Base-by-base conservation (phyloP, 768 basidiomycete genomes). In the Epithele typhae region DNA sequence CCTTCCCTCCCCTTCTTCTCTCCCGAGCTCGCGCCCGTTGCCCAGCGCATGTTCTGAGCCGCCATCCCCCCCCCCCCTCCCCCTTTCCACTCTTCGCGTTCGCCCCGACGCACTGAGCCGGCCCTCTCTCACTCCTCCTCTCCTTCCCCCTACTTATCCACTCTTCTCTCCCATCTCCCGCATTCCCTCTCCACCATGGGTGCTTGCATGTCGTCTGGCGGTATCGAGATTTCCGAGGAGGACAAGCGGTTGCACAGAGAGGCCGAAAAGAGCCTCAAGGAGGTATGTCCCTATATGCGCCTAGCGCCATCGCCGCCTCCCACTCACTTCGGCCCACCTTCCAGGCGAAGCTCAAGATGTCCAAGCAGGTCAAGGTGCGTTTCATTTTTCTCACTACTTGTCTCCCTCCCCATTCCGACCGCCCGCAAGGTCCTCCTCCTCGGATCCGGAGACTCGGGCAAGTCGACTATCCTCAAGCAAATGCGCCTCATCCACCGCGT, bases 381-480 rank as follows among this genome's bases (percentile, higher is more conserved):
- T 32, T 37, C 8, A 15, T 50, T 4, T 24, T 22, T 15, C 25
- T 41, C 6, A 46, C 18, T 45, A 90, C 71, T 92, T 37, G 71
- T 92, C 19, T 72, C 92, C 24, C 89, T 41, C 23, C 38, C 45
- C 17, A 30, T 43, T 36, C 43, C 40, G 27, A 41, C 27, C n/a
- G n/a, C 6, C 21, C 19, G 3, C 22, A 37, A 93, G 86, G 84
- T 96, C 14, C 73, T 97, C 40, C 74, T 97, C 21, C 75, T 97
- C 32, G 93, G 93, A 35, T 93, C 93, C 35, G 93, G 93, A 23
- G 93, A 95, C 62, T 89, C 86, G 25, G 93, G 93, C 19, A 97
- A 96, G 67, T 90, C 87, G 5, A 96, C 93, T 8, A 77, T 96
- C 59, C 76, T 93, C 64, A 93, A 92, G 87, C 93, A 98, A 85